These are phyloP conservation scores for Ceratocystiopsis minuta DNA, from an alignment of 2,329 filamentous ascomycete genomes.

Conservation along the genomic window DNA sequence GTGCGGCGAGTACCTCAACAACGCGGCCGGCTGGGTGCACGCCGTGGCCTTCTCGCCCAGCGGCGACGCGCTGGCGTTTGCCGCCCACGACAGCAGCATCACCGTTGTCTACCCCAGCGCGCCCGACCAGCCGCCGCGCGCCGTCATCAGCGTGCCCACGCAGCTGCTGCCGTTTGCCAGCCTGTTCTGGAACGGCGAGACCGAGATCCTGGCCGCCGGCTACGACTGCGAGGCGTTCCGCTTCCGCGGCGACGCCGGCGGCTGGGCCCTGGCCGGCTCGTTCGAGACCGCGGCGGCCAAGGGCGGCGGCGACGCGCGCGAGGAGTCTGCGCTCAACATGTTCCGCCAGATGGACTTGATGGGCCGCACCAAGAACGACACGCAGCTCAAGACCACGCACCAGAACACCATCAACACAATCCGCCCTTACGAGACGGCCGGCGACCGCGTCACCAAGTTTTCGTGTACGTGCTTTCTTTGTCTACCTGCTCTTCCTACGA, in stretches of 20 bases:
- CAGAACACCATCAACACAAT: slow-evolving; percentile 90
- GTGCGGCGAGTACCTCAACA: slow-evolving; percentile 90
- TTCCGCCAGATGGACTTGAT: slow-evolving; percentile 98
- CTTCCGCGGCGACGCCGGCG: slow-evolving; percentile 57
- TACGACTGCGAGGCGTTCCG: slow-evolving; percentile 84
- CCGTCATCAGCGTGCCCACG: slow-evolving; percentile 79
- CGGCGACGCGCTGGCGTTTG: slow-evolving; percentile 84
- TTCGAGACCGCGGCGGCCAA: slow-evolving; percentile 54
- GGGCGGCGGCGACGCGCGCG: slow-evolving; percentile 44
- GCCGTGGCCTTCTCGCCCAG: slow-evolving; percentile 83
- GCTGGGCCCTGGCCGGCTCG: slow-evolving; percentile 71
- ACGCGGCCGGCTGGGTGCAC: slow-evolving; percentile 93
- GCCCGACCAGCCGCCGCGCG: slow-evolving; percentile 74
- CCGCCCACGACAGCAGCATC: slow-evolving; percentile 87
- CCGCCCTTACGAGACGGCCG: slow-evolving; percentile 52
- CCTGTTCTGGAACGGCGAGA: slow-evolving; percentile 78
- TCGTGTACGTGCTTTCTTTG: slow-evolving; percentile 50
- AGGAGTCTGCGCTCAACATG: slow-evolving; percentile 94
- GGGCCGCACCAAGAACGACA: slow-evolving; percentile 81
- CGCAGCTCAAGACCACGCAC: slow-evolving; percentile 84
- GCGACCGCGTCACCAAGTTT: slow-evolving; percentile 54
- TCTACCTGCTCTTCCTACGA: too few species aligned
- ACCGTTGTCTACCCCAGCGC: slow-evolving; percentile 89
- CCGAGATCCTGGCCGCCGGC: slow-evolving; percentile 86
- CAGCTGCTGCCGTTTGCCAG: slow-evolving; percentile 86